Evolutionary conservation across 73 alveolate species (phyloP).

Genomic region (Paramecium primaurelia): DNA sequence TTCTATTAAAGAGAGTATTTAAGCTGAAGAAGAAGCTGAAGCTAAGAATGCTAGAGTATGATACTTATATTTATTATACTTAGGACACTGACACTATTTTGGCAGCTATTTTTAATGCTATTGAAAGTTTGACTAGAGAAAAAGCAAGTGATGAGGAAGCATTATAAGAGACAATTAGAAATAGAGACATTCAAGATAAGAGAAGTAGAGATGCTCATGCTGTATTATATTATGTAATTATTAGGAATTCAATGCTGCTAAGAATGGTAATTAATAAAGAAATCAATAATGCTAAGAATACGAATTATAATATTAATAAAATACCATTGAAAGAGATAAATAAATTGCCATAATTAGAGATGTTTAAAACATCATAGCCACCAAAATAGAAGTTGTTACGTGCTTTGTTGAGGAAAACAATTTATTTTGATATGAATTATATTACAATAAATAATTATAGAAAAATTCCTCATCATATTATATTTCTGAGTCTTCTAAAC

Average conservation of each 20-base stretch:
- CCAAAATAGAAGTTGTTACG: conserved; percentile 45
- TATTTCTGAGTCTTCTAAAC: neutral
- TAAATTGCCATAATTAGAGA: conserved; percentile 38
- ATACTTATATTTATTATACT: neutral
- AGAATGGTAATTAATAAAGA: conserved; percentile 37
- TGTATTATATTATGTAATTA: neutral
- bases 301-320: conserved; percentile 31
- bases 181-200: conserved; percentile 44
- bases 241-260: conserved; percentile 51
- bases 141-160: conserved; percentile 46
- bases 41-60: conserved; percentile 34
- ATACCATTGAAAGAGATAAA: conserved; percentile 49
- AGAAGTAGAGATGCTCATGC: conserved; percentile 55
- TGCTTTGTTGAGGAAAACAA: conserved; percentile 41
- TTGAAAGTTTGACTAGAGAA: conserved; percentile 36
- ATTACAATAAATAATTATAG: neutral
- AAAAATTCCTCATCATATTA: neutral
- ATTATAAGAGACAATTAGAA: conserved; percentile 29
- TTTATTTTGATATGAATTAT: conserved; percentile 17
- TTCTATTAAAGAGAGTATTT: conserved; percentile 41
- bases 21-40: conserved; percentile 53
- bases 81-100: conserved; percentile 24
- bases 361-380: conserved; percentile 42
- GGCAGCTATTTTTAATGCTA: conserved; percentile 47
- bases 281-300: conserved; percentile 21